phyloP scores from a whole-genome alignment of 805 yeast species.

The Yamadazyma laniorum region DNA sequence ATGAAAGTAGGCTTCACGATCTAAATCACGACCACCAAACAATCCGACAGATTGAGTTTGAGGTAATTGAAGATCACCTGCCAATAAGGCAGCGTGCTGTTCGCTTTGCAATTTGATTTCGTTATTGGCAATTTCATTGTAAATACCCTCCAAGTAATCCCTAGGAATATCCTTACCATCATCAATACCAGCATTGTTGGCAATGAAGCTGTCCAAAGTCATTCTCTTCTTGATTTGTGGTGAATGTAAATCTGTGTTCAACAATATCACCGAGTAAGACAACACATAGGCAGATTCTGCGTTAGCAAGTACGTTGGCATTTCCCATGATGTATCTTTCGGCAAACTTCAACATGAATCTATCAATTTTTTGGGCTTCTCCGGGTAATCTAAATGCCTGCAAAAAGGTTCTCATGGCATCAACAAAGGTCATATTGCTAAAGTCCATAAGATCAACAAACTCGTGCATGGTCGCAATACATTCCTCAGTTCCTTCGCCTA shows the following conservation, averaged over 20 bases:
- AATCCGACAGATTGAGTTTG: conserved; percentile 47
- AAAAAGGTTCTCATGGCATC: conserved; percentile 82
- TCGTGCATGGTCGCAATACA: conserved; percentile 87
- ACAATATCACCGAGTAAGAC: conserved; percentile 87
- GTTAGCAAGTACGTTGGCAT: conserved; percentile 82
- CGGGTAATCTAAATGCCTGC: conserved; percentile 91
- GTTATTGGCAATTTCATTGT: conserved; percentile 71
- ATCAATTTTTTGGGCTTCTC: conserved; percentile 97
- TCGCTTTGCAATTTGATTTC: conserved; percentile 92
- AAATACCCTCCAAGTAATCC: conserved; percentile 67
- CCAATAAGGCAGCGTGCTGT: conserved; percentile 84
- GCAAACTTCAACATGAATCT: conserved; percentile 97
- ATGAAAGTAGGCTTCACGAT: conserved; percentile 82
- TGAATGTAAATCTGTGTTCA: conserved; percentile 93
- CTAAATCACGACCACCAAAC: conserved; percentile 66
- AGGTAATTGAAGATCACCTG: conserved; percentile 50
- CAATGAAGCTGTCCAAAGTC: conserved; percentile 83
- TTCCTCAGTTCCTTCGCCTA: conserved; percentile 83
- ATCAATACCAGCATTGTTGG: conserved; percentile 88
- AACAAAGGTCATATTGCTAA: conserved; percentile 64
- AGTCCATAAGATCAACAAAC: conserved; percentile 86
- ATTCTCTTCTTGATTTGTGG: conserved; percentile 81
- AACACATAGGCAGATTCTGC: conserved; percentile 93
- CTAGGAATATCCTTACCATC: conserved; percentile 82
- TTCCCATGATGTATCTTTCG: conserved; percentile 83